Conservation (phyloP, 495 filamentous ascomycete genomes). For the Tuber calosporum region DNA sequence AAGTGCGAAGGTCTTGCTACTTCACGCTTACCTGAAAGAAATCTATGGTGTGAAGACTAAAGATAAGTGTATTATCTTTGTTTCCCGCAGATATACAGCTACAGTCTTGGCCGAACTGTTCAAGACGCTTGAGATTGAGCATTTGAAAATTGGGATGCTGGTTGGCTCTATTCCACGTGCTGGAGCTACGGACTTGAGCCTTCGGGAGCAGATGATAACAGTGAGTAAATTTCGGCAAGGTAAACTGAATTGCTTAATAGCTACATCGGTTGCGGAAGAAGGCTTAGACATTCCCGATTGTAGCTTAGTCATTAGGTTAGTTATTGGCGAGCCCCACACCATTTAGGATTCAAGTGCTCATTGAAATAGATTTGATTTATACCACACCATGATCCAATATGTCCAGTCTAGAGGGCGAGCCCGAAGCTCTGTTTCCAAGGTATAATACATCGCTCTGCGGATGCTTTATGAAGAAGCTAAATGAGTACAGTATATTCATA, state of each 20-base stretch:
- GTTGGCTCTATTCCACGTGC: conserved; percentile 51
- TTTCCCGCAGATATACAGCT: conserved; percentile 69
- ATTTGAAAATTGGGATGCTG: conserved; percentile 61
- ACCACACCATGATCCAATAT: conserved; percentile 85
- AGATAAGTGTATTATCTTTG: conserved; percentile 82
- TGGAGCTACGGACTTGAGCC: conserved; percentile 52
- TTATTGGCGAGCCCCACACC: background rate
- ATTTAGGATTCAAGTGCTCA: conserved; percentile 4
- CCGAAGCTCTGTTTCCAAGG: conserved; percentile 57
- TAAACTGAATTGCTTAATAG: conserved; percentile 79
- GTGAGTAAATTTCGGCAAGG: conserved; percentile 72
- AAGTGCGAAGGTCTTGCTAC: conserved; percentile 64
- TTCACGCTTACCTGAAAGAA: conserved; percentile 53
- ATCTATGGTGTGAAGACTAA: conserved; percentile 54
- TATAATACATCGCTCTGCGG: background rate
- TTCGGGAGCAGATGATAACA: conserved; percentile 67
- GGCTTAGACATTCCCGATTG: conserved; percentile 94
- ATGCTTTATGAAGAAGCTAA: background rate
- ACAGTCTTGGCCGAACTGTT: conserved; percentile 62
- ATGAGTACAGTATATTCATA: conserved; percentile 62
- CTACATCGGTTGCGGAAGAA: conserved; percentile 89
- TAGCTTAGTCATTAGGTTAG: conserved; percentile 68
- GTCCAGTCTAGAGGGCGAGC: conserved; percentile 92
- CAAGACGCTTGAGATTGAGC: conserved; percentile 49
- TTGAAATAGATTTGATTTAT: conserved; percentile 66